Percentiles rank a stretch among this genome's conserved stretches.
Conservation (phyloP, 306 rosid genomes). For the Dalbergia cultrata region DNA sequence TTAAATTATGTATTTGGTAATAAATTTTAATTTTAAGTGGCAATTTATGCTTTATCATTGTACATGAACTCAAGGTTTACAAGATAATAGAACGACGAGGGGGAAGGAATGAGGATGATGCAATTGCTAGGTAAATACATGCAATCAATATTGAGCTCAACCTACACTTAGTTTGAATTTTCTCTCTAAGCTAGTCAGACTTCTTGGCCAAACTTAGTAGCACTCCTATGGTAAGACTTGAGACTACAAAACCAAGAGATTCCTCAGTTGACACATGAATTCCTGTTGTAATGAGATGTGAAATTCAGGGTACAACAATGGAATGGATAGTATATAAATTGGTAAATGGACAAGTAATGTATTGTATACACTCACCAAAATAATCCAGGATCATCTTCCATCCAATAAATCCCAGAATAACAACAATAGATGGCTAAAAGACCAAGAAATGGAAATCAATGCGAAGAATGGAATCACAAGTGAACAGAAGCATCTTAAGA, state of each 20-base stretch:
- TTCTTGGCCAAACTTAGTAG: constrained; percentile 77
- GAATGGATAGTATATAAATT: constrained; percentile 5
- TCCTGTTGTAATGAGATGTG: constrained; percentile 60
- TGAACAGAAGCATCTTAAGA: constrained; percentile 5
- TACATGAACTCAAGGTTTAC: constrained; percentile 26
- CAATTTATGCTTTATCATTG: not conserved
- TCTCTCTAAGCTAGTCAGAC: constrained; percentile 58
- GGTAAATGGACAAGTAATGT: not conserved
- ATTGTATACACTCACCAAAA: constrained; percentile 66
- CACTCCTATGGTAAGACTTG: constrained; percentile 81
- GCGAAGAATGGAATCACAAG: not conserved
- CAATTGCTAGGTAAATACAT: not conserved
- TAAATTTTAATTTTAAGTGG: not conserved
- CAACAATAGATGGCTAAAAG: constrained; percentile 82
- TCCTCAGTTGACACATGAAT: constrained; percentile 88
- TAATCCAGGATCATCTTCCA: constrained; percentile 89
- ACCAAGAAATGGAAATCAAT: constrained; percentile 36
- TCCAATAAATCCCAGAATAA: constrained; percentile 89
- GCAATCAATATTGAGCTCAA: constrained; percentile 29
- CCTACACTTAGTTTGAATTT: constrained; percentile 39
- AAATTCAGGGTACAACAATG: not conserved
- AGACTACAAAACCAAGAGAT: constrained; percentile 93
- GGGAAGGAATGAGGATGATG: not conserved
- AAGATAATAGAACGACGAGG: not conserved
- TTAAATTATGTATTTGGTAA: too few species aligned